Conservation (phyloP, 1,284 basidiomycete genomes). For the Schizophyllum amplum region DNA sequence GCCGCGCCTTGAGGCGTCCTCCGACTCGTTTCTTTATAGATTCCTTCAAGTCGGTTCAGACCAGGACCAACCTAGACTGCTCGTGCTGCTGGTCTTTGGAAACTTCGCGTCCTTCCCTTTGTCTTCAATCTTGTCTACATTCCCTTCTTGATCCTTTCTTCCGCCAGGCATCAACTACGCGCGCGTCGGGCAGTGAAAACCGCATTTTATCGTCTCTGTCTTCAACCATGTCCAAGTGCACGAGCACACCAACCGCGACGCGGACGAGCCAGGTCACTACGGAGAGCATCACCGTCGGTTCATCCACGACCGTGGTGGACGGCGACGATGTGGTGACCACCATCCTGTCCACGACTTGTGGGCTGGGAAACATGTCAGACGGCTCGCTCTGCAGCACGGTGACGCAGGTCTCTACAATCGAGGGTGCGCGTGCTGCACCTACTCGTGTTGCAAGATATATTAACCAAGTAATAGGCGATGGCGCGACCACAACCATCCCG, state of each 20-base stretch:
- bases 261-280: not conserved
- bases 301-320: not conserved
- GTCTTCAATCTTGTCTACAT: too few relatives aligned
- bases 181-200: too few relatives aligned
- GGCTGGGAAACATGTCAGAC: not conserved
- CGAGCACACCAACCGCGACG: not conserved
- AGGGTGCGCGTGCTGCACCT: not conserved
- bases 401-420: not conserved
- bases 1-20: not conserved
- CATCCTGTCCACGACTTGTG: not conserved
- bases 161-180: not conserved
- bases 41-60: too few relatives aligned
- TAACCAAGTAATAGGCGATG: conserved; percentile 14
- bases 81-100: too few relatives aligned
- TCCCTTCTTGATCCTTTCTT: not conserved
- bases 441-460: conserved; percentile 17
- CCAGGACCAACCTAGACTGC: too few relatives aligned
- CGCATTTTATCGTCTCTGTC: too few relatives aligned
- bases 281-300: not conserved
- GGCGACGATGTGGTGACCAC: not conserved
- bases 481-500: conserved; percentile 21
- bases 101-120: too few relatives aligned
- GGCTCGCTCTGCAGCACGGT: not conserved
- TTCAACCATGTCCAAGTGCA: not conserved
- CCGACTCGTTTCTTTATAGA: not conserved